Percentiles rank a stretch among this genome's conserved stretches.
These are phyloP conservation scores for Saccharum officinarum DNA, from an alignment of 176 grass and related monocot species.

Conservation along the genomic window DNA sequence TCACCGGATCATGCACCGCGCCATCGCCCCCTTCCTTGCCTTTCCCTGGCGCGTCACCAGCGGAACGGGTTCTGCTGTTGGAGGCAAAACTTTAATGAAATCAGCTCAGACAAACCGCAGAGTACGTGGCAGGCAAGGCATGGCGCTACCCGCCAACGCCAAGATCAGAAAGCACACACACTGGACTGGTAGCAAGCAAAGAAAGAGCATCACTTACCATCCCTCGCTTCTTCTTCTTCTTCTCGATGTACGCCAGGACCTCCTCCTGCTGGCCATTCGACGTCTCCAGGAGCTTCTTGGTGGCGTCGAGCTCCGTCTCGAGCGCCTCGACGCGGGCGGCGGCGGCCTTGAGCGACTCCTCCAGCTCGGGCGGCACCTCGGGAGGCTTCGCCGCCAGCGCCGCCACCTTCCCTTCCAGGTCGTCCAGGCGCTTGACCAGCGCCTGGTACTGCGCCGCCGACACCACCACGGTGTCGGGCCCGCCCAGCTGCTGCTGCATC, in stretches of 20 bases:
- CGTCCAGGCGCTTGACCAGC: slow-evolving; percentile 60
- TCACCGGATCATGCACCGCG: neutral
- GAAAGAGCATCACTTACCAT: slow-evolving; percentile 49
- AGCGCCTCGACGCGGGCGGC: slow-evolving; percentile 58
- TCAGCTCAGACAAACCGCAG: slow-evolving; percentile 15
- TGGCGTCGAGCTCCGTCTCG: slow-evolving; percentile 73
- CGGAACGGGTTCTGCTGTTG: slow-evolving; percentile 80
- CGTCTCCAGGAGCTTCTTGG: slow-evolving; percentile 89
- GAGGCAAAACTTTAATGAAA: slow-evolving; percentile 42
- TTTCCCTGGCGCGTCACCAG: slow-evolving; percentile 51
- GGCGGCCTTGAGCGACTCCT: slow-evolving; percentile 63
- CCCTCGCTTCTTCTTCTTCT: slow-evolving; percentile 88
- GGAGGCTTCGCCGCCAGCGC: slow-evolving; percentile 34
- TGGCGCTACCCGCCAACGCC: neutral
- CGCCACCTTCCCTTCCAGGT: slow-evolving; percentile 81
- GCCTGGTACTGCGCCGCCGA: slow-evolving; percentile 57
- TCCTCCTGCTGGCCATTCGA: slow-evolving; percentile 68
- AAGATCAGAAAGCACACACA: neutral
- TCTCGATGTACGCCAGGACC: slow-evolving; percentile 87
- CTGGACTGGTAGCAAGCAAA: neutral
- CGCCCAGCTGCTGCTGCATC: slow-evolving; percentile 6
- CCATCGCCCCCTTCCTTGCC: neutral
- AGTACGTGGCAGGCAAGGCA: too few species aligned
- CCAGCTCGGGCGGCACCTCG: slow-evolving; percentile 70
- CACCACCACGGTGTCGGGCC: slow-evolving; percentile 35